These are phyloP conservation scores for Simplicillium sp. DNA, from an alignment of 2,329 filamentous ascomycete species.

Conservation along the genomic window DNA sequence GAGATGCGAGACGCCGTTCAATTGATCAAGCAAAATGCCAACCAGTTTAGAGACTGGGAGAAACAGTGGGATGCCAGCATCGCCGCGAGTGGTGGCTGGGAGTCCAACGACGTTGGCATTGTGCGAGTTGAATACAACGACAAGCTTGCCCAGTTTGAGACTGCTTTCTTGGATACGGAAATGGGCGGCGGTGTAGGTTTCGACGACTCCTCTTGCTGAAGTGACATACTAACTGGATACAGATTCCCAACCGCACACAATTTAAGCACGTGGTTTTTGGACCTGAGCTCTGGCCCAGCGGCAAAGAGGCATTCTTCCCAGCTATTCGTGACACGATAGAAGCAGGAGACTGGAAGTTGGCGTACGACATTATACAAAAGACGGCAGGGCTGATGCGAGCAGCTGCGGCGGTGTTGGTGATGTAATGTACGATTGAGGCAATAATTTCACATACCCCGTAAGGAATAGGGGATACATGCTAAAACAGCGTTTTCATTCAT, in stretches of 20 bases:
- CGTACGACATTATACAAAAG: constrained; percentile 55
- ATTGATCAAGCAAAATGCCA: constrained; percentile 38
- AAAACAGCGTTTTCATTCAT: too few relatives aligned
- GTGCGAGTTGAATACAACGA: constrained; percentile 69
- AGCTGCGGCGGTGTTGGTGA: constrained; percentile 29
- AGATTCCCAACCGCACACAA: constrained; percentile 80
- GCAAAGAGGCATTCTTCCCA: constrained; percentile 62
- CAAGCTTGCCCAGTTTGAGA: constrained; percentile 74
- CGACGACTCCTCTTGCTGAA: constrained; percentile 1
- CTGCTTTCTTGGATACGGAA: constrained; percentile 68
- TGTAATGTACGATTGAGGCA: not conserved
- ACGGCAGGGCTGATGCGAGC: constrained; percentile 51
- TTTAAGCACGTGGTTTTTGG: constrained; percentile 92
- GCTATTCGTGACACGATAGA: constrained; percentile 64
- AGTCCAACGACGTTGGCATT: constrained; percentile 57
- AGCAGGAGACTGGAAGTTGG: constrained; percentile 53
- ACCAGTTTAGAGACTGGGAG: constrained; percentile 68
- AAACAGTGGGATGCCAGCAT: constrained; percentile 66
- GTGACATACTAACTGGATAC: constrained; percentile 8
- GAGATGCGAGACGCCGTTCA: constrained; percentile 45
- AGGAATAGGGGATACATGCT: not conserved
- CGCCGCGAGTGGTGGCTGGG: constrained; percentile 63
- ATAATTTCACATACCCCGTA: too few relatives aligned
- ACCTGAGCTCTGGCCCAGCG: constrained; percentile 66
- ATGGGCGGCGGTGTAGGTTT: constrained; percentile 62